Evolutionary conservation across 352 stramenopile species (phyloP), one percentile per base, ranked within the genome.

Genomic region (Aphanomyces cochlioides): DNA sequence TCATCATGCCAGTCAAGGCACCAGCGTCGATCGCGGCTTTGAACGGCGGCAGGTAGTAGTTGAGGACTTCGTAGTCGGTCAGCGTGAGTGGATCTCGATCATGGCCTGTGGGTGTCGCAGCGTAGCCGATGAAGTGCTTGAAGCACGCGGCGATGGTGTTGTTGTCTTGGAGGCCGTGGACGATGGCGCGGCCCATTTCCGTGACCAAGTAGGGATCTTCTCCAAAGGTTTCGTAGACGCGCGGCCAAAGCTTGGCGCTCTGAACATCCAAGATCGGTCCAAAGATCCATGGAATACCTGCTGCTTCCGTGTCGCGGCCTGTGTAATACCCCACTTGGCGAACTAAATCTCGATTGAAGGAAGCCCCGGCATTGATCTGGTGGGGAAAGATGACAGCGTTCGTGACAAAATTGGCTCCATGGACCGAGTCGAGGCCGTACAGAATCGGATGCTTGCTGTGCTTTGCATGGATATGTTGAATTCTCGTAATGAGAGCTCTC

Each of bases 201-300:
- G 77, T 73, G 3, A 87, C 83, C 7, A 93, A 19, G 50, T 78
- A 74, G 17, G 82, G 82, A 76, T 93, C 85, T 75, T 94, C 87
- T 10, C 89, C 87, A 80, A 95, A 96, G 1, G 86, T 95, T 75
- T 96, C 89, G 60, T 80, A 92, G 10, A 88, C 82, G 19, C 87
- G 77, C 6, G 79, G 59, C 87, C 87, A 96, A 34, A 83, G 69
- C 21, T 76, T 73, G 66, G 80, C 75, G 38, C 87, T 81, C 53
- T 88, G 78, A 66, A 88, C 82, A 37, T 84, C 84, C 28, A 96
- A 65, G n/a, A 94, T 83, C 3, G 88, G 88, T 41, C 75, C 78
- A 78, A 93, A 96, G 36, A 92, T 75, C 88, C 88, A 96, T 21
- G 74, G 69, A 38, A 96, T 84, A 3, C 84, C 88, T 8, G 79